These are phyloP conservation scores for Cryoendolithus antarcticus DNA, from an alignment of 2,329 filamentous ascomycete species.

Conservation along the genomic window DNA sequence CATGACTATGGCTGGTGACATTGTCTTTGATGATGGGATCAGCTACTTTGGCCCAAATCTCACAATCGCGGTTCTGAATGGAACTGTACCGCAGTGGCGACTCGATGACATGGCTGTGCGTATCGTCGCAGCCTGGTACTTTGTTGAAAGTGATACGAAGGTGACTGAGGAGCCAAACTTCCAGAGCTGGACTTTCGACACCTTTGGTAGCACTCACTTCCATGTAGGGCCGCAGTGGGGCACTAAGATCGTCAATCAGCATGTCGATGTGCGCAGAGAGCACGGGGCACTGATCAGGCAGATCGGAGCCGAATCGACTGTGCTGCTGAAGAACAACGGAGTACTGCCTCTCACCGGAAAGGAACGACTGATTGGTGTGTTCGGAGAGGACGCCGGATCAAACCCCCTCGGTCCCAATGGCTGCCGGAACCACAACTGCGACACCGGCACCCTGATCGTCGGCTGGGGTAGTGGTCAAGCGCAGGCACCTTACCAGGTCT, in stretches of 20 bases:
- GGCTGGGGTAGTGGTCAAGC: slow-evolving; percentile 36
- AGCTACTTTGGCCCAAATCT: slow-evolving; percentile 15
- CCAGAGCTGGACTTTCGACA: slow-evolving; percentile 37
- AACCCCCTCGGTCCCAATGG: slow-evolving; percentile 36
- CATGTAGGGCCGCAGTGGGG: slow-evolving; percentile 46
- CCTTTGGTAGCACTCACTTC: slow-evolving; percentile 55
- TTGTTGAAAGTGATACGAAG: slow-evolving; percentile 36
- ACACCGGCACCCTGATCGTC: slow-evolving; percentile 35
- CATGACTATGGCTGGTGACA: slow-evolving; percentile 52
- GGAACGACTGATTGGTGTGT: slow-evolving; percentile 36
- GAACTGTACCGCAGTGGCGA: slow-evolving; percentile 62
- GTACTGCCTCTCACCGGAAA: slow-evolving; percentile 36
- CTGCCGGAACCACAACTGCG: slow-evolving; percentile 31
- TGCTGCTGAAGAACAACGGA: slow-evolving; percentile 39
- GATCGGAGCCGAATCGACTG: slow-evolving; percentile 24
- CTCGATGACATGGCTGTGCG: slow-evolving; percentile 32
- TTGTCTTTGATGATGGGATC: slow-evolving; percentile 12
- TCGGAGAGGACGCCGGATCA: slow-evolving; percentile 38
- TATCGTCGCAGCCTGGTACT: slow-evolving; percentile 38
- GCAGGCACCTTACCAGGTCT: slow-evolving; percentile 21
- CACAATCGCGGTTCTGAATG: slow-evolving; percentile 17
- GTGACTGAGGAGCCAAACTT: slow-evolving; percentile 32
- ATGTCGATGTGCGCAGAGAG: slow-evolving; percentile 58
- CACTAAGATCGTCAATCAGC: slow-evolving; percentile 51
- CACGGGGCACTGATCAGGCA: slow-evolving; percentile 23